Base-by-base conservation (phyloP, 768 basidiomycete species). In the Lentinula raphanica region DNA sequence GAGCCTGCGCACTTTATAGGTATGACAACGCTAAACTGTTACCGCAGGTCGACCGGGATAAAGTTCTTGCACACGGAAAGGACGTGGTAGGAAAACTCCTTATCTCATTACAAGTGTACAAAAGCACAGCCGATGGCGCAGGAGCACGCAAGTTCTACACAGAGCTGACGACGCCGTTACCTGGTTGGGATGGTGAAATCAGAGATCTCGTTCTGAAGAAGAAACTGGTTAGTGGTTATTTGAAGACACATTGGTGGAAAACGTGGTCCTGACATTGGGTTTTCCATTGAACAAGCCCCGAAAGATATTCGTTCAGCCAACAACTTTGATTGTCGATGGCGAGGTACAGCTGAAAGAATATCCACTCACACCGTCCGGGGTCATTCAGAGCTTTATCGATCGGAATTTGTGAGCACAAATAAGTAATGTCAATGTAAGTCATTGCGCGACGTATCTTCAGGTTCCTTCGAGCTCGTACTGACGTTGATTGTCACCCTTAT, bases 251-350 rank as follows among this genome's bases (percentile, higher is more conserved):
- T 7, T 8, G 7, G 38, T 29, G 15, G 8, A 36, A 31, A 15
- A 17, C 6, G 28, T 31, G 39, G 51, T 35, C 42, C 38, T 54
- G 23, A 35, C 13, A 40, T 39, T 45, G 21, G 27, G 28, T 5
- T 42, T 49, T n/a, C 27, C n/a, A 27, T 54, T n/a, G n/a, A n/a
- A n/a, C n/a, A n/a, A 93, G 86, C 88, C 92, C 17, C 84, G 92
- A 58, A 94, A 92, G 70, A 79, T 92, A 17, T 88, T 94, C 70
- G 85, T 91, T 3, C 92, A 92, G 69, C 88, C 90, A 2, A 93
- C 88, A 65, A 91, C 91, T 13, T 74, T 85, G 63, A 63, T 92
- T 49, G 80, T 80, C 54, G 73, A 84, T 62, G 85, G 75, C 27
- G 82, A 90, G 63, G 88, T 91, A 27, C 74, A 84, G 54, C 72